Base-by-base conservation (phyloP, 1,139 yeast species). In the Taphrina sp. region DNA sequence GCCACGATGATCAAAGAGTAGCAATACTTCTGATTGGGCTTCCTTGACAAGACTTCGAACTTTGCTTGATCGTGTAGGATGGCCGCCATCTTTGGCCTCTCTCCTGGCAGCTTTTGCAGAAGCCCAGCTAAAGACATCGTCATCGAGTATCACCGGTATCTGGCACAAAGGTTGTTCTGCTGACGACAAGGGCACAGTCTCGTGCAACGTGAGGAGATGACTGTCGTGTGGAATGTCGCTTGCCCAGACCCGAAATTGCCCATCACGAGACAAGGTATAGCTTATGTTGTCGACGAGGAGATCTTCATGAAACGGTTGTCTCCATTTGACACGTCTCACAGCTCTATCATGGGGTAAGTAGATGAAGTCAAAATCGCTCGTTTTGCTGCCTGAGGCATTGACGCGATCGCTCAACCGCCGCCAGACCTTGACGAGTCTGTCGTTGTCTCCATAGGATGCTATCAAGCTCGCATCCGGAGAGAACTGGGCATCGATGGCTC, bases 401-500 rank as follows among this genome's bases (percentile, higher is more conserved):
- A 82, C 73, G 44, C 96, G 73, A 33, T 49, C 54, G 7, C 43
- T 28, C 10, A 49, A 24, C 16, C 54, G 38, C 51, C 82, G 76
- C 95, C 96, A 90, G 3, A 89, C 75, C 65, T 86, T 87, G 31
- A 86, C 81, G 12, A 83, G 71, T 47, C 76, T 73, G 66, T 87
- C 95, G 65, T 76, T 79, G 44, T 71, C 71, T 0, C 83, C 82
- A 45, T 79, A 75, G 51, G 84, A 77, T 2, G 90, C 83, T 23
- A 90, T 79, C 49, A 82, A 73, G 58, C 78, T 78, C 0, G 88
- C 62, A 45, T 64, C 80, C 61, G 83, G 22, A 78, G 80, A 0
- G 94, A 80, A 42, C 83, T 78, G 3, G 53, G 61, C 34, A 57
- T 31, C 16, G 53, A 56, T 33, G 34, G 24, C 29, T 17, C 31